phyloP scores from a whole-genome alignment of 73 alveolate genomes.

The Paramecium pentaurelia region DNA sequence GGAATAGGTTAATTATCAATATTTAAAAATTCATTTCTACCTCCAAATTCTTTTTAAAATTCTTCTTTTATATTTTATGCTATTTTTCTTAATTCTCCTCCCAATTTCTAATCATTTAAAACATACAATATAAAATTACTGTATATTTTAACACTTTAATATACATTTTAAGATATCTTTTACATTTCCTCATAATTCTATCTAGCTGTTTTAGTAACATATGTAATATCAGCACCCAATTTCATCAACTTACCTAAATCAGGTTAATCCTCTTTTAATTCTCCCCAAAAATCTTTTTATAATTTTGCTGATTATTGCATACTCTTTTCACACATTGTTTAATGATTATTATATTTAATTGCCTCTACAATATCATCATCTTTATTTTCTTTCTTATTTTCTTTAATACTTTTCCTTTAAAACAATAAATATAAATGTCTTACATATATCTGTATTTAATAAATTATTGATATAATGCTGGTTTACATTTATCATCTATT shows the following conservation, averaged over 20 bases:
- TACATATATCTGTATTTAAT: constrained; percentile 75
- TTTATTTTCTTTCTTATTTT: constrained; percentile 64
- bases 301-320: constrained; percentile 73
- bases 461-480: constrained; percentile 89
- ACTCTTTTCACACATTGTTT: constrained; percentile 71
- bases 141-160: constrained; percentile 75
- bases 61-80: constrained; percentile 57
- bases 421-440: background rate
- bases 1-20: constrained; percentile 38
- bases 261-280: constrained; percentile 81
- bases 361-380: constrained; percentile 82
- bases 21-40: background rate
- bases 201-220: constrained; percentile 77
- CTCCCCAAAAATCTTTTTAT: constrained; percentile 86
- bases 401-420: constrained; percentile 49
- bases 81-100: constrained; percentile 74
- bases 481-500: constrained; percentile 72
- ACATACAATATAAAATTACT: constrained; percentile 82
- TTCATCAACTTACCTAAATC: constrained; percentile 81
- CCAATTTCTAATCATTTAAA: constrained; percentile 84
- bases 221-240: constrained; percentile 82
- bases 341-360: constrained; percentile 75
- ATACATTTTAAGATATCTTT: constrained; percentile 78
- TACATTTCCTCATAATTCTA: constrained; percentile 77
- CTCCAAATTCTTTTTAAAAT: background rate